Conservation (phyloP, 768 basidiomycete species). For the Xerocomus potaroensis region DNA sequence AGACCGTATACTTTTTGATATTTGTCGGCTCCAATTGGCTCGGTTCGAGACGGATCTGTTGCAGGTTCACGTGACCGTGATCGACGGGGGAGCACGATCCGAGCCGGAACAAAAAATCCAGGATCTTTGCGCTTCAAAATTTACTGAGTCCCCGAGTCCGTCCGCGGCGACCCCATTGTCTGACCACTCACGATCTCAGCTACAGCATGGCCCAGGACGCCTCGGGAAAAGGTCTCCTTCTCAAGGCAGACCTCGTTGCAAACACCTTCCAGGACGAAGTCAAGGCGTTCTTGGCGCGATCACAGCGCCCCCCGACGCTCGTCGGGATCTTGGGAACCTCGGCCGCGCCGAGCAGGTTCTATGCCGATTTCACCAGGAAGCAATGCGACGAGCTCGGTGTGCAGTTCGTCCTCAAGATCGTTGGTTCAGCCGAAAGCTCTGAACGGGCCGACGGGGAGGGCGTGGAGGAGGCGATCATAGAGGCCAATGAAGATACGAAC, state of each 20-base stretch:
- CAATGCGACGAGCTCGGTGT: slow-evolving; percentile 89
- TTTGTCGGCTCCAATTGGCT: too few relatives aligned
- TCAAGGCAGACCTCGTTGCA: slow-evolving; percentile 77
- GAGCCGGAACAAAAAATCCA: not conserved
- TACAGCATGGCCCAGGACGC: slow-evolving; percentile 30
- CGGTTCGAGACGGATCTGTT: too few relatives aligned
- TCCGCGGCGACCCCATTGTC: not conserved
- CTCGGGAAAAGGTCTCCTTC: slow-evolving; percentile 64
- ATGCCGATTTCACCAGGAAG: slow-evolving; percentile 87
- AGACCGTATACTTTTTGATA: too few relatives aligned
- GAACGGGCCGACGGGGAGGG: slow-evolving; percentile 70
- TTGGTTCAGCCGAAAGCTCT: slow-evolving; percentile 42
- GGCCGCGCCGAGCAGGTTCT: slow-evolving; percentile 72
- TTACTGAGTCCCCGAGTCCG: not conserved
- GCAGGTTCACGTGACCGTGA: not conserved
- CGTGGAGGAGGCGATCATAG: slow-evolving; percentile 93
- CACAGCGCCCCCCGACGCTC: slow-evolving; percentile 57
- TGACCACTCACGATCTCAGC: not conserved
- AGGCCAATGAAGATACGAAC: slow-evolving; percentile 82
- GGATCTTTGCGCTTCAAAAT: not conserved
- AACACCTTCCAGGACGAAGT: slow-evolving; percentile 69
- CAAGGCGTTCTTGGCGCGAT: slow-evolving; percentile 38
- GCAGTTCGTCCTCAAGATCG: slow-evolving; percentile 72
- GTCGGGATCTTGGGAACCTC: slow-evolving; percentile 90
- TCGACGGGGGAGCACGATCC: not conserved